Evolutionary conservation across 495 filamentous ascomycete species (phyloP), one percentile per base, ranked within the genome.

Genomic region (Xylaria palmicola): DNA sequence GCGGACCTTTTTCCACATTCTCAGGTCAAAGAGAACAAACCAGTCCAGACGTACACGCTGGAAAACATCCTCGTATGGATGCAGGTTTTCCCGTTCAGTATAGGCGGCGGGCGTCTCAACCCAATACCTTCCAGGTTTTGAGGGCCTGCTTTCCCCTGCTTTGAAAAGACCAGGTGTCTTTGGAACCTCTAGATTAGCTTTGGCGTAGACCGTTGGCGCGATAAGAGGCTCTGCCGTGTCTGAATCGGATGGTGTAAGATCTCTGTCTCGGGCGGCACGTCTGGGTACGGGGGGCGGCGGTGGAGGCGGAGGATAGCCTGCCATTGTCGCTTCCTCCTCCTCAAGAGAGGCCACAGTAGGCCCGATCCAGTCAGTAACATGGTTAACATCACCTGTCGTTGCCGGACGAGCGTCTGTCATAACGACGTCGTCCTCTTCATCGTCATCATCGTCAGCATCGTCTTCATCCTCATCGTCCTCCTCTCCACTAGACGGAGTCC

Each of bases 1-100:
- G 13, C 94, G 86, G 7, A 92, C 86, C 70, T 91, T 93, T 77
- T 99, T 99, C 94, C 94, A 99, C 75, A 99, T 80, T 54, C 94
- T 78, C 39, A 99, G 77, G 69, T 99, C 94, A 73, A 93, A 99
- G n/a, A 99, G 82, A 41, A 99, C 90, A 73, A 98, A 81, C 89
- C 90, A 97, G 72, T 99, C 94, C 4, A 99, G 79, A 32, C 94
- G 89, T 10, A 97, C 88, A 24, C 94, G 87, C 65, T 93, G 83
- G 72, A 88, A 89, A 34, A 97, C 74, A 68, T 99, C 88, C 68
- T 98, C 95, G 55, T 93, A 85, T 1, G 85, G 73, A 17, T 88
- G 89, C 5, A 89, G 74, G 26, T 79, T 73, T 15, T 84, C 78
- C 15, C 82, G 79, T 29, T 80, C 78, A 37, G 74, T 79, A 39